Conservation (phyloP, 768 basidiomycete genomes). For the Lentinula edodes region DNA sequence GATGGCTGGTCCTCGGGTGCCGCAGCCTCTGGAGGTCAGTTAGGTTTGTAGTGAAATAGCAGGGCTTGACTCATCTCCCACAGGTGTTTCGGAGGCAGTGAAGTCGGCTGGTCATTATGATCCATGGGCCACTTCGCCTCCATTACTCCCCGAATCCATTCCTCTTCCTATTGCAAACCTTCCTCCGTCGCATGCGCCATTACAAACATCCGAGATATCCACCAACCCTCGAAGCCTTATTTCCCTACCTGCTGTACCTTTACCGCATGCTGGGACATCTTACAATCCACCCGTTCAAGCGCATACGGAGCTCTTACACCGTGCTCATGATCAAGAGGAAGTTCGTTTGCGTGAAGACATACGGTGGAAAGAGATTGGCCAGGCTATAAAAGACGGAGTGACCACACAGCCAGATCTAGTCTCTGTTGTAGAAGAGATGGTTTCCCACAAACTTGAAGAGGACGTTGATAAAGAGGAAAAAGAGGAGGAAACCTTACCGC, state of each 20-base stretch:
- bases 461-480: slow-evolving; percentile 31
- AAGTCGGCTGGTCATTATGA: slow-evolving; percentile 64
- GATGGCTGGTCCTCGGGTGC: slow-evolving; percentile 65
- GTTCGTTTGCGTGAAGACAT: slow-evolving; percentile 47
- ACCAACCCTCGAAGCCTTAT: slow-evolving; percentile 44
- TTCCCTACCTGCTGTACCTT: slow-evolving; percentile 56
- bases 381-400: slow-evolving; percentile 48
- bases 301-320: slow-evolving; percentile 63
- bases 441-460: slow-evolving; percentile 20
- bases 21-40: slow-evolving; percentile 1
- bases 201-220: slow-evolving; percentile 35
- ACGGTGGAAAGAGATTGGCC: slow-evolving; percentile 47
- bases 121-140: slow-evolving; percentile 39
- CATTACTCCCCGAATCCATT: neutral
- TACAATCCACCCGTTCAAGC: slow-evolving; percentile 81
- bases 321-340: slow-evolving; percentile 65
- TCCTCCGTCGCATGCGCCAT: slow-evolving; percentile 17
- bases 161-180: neutral
- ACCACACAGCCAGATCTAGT: slow-evolving; percentile 15
- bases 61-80: neutral
- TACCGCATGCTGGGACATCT: slow-evolving; percentile 80
- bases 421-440: slow-evolving; percentile 31
- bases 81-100: slow-evolving; percentile 65
- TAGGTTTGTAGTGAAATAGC: neutral
- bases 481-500: slow-evolving; percentile 16